These are phyloP conservation scores for Aspergillus bridgeri DNA, from an alignment of 495 filamentous ascomycete genomes.

Conservation along the genomic window DNA sequence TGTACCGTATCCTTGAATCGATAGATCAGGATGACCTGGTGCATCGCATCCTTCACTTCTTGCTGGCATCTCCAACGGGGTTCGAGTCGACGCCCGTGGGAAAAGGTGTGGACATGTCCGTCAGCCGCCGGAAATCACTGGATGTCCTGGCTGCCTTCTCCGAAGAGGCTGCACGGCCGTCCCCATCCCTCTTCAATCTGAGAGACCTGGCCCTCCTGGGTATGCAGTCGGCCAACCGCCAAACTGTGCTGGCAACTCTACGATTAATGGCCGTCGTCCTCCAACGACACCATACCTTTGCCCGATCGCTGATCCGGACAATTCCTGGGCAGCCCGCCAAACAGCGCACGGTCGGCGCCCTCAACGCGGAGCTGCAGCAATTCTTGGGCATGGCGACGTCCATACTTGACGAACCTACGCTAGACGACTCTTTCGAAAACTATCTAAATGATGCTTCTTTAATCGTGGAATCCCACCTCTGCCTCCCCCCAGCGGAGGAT, in stretches of 20 bases:
- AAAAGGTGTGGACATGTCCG: slow-evolving; percentile 56
- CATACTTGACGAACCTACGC: slow-evolving; percentile 66
- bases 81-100: slow-evolving; percentile 17
- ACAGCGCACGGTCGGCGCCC: slow-evolving; percentile 69
- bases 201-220: slow-evolving; percentile 86
- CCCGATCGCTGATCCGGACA: slow-evolving; percentile 66
- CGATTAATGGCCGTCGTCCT: slow-evolving; percentile 81
- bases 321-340: slow-evolving; percentile 60
- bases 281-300: slow-evolving; percentile 81
- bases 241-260: slow-evolving; percentile 84
- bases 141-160: slow-evolving; percentile 76
- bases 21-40: slow-evolving; percentile 91
- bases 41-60: slow-evolving; percentile 87
- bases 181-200: slow-evolving; percentile 86
- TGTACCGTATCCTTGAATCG: slow-evolving; percentile 83
- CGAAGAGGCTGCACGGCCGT: slow-evolving; percentile 61
- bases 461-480: slow-evolving; percentile 71
- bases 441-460: slow-evolving; percentile 76
- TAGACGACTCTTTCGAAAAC: slow-evolving; percentile 77
- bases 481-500: slow-evolving; percentile 27
- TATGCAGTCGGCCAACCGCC: slow-evolving; percentile 76
- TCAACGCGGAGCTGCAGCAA: slow-evolving; percentile 74
- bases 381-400: slow-evolving; percentile 68
- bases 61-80: slow-evolving; percentile 68
- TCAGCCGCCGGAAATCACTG: slow-evolving; percentile 79